A percentile compares a stretch with the other conserved stretches of the same genome.
phyloP scores from a whole-genome alignment of 306 rosid genomes.

The Sphenostylis stenocarpa region DNA sequence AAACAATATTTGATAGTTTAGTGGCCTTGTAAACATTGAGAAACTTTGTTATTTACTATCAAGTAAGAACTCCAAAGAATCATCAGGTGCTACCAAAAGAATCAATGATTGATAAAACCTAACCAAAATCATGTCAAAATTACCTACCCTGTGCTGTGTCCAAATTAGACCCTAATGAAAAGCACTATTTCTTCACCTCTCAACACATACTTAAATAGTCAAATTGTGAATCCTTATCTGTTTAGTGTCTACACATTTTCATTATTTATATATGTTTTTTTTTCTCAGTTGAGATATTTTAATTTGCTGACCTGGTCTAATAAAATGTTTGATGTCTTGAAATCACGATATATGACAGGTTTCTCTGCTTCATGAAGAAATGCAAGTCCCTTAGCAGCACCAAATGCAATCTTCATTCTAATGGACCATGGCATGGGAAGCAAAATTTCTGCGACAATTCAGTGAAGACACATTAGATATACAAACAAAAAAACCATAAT shows the following conservation, averaged over 20 bases:
- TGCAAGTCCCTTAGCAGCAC: slow-evolving; percentile 97
- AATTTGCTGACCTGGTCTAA: slow-evolving; percentile 66
- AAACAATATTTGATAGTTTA: too few relatives aligned
- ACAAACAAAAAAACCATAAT: neutral
- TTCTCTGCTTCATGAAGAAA: slow-evolving; percentile 97
- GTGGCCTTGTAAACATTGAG: neutral
- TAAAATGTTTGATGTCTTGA: slow-evolving; percentile 91
- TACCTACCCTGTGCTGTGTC: too few relatives aligned
- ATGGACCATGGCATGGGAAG: slow-evolving; percentile 95
- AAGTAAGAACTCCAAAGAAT: neutral
- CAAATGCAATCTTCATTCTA: slow-evolving; percentile 95
- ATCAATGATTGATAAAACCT: too few relatives aligned
- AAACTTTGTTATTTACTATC: too few relatives aligned
- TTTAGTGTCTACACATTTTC: neutral
- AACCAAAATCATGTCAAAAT: too few relatives aligned
- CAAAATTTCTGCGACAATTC: slow-evolving; percentile 64
- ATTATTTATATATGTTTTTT: neutral
- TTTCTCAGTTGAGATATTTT: neutral
- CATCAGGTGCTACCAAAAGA: too few relatives aligned
- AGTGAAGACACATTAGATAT: slow-evolving; percentile 16
- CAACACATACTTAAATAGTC: neutral
- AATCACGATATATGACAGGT: slow-evolving; percentile 98
- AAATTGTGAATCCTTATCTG: neutral
- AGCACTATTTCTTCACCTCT: neutral
- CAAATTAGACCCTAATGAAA: too few relatives aligned